These are phyloP conservation scores for Dicorynia guianensis DNA, from an alignment of 306 rosid species.

Conservation along the genomic window DNA sequence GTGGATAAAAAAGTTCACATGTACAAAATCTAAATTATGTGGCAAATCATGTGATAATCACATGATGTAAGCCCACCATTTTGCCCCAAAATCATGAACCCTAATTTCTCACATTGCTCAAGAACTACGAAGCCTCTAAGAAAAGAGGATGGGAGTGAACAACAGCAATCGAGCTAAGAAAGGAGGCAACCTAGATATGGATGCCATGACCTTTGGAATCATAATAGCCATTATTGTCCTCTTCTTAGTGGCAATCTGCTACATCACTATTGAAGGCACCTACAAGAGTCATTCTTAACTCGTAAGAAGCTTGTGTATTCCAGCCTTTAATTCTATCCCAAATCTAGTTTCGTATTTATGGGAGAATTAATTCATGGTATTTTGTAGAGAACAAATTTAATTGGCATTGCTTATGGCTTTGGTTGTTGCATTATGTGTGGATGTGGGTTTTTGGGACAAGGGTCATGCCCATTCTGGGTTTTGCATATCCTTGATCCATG, in stretches of 20 bases:
- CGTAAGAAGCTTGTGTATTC: background rate
- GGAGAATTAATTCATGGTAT: slow-evolving; percentile 40
- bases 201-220: slow-evolving; percentile 76
- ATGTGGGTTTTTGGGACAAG: slow-evolving; percentile 58
- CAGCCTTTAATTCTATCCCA: background rate
- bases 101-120: too few species aligned
- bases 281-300: slow-evolving; percentile 60
- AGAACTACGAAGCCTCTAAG: too few species aligned
- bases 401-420: slow-evolving; percentile 38
- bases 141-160: too few species aligned
- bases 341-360: background rate
- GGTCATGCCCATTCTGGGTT: slow-evolving; percentile 39
- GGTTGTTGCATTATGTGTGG: slow-evolving; percentile 52
- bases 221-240: slow-evolving; percentile 79
- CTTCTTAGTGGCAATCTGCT: slow-evolving; percentile 65
- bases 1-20: too few species aligned
- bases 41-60: too few species aligned
- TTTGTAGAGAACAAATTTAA: slow-evolving; percentile 9
- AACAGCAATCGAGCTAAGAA: too few species aligned
- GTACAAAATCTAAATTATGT: too few species aligned
- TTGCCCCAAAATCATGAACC: too few species aligned
- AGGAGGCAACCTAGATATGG: slow-evolving; percentile 69
- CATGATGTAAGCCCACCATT: too few species aligned
- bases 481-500: slow-evolving; percentile 34
- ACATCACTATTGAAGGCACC: slow-evolving; percentile 85